Evolutionary conservation across 2,329 filamentous ascomycete genomes (phyloP).

Genomic region (Alternaria conjuncta): DNA sequence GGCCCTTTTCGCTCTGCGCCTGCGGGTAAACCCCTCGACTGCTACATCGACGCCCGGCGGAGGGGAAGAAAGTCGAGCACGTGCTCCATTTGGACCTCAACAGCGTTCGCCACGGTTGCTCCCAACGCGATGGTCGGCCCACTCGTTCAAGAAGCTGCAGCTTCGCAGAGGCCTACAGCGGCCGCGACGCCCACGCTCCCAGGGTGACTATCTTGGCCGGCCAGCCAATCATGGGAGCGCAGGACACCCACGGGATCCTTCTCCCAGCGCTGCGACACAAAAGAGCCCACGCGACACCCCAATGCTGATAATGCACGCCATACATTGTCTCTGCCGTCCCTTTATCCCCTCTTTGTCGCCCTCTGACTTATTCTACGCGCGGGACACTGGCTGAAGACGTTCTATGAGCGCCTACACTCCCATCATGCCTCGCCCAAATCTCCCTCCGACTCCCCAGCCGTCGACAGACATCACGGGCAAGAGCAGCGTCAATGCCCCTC

Average conservation of each 20-base stretch:
- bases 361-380: conserved; percentile 5
- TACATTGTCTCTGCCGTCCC: conserved; percentile 10
- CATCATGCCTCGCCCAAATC: conserved; percentile 69
- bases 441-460: conserved; percentile 78
- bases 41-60: background rate
- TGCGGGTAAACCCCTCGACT: background rate
- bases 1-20: background rate
- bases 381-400: conserved; percentile 13
- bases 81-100: conserved; percentile 17
- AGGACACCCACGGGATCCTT: conserved; percentile 24
- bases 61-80: conserved; percentile 14
- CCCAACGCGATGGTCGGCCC: conserved; percentile 7
- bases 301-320: conserved; percentile 27
- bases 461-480: conserved; percentile 80
- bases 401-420: conserved; percentile 26
- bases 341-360: conserved; percentile 16
- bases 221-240: conserved; percentile 29
- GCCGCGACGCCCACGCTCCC: conserved; percentile 32
- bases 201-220: conserved; percentile 11
- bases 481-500: conserved; percentile 66
- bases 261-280: conserved; percentile 28
- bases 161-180: conserved; percentile 17
- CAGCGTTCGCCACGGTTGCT: conserved; percentile 5
- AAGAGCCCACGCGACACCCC: conserved; percentile 40
- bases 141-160: conserved; percentile 20